Percentiles rank a stretch among this genome's conserved stretches.
Conservation (phyloP, 176 grass and related monocot species). For the Ananas comosus region DNA sequence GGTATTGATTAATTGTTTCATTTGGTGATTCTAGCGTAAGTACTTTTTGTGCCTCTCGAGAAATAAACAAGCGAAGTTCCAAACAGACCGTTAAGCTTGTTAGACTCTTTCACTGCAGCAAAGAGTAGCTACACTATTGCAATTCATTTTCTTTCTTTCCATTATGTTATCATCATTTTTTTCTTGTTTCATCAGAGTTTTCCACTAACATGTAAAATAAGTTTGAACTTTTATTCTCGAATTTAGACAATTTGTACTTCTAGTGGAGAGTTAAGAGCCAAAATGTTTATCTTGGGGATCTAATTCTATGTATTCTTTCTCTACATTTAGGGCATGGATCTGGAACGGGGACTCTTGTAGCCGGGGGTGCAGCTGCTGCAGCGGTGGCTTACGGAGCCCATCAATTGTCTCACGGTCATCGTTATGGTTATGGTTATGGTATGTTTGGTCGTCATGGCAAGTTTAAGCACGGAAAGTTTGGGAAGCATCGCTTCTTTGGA, state of each 20-base stretch:
- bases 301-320: not conserved
- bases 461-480: constrained; percentile 17
- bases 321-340: constrained; percentile 18
- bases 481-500: constrained; percentile 6
- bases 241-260: not conserved
- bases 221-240: not conserved
- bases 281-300: not conserved
- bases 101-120: not conserved
- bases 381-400: constrained; percentile 29
- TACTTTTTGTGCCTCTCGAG: no score
- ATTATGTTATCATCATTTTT: not conserved
- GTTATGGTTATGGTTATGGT: constrained; percentile 9
- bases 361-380: constrained; percentile 22
- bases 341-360: constrained; percentile 6
- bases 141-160: not conserved
- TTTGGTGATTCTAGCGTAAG: no score
- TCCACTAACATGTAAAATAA: not conserved
- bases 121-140: not conserved
- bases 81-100: no score
- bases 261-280: not conserved
- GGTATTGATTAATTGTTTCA: no score
- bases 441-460: constrained; percentile 19
- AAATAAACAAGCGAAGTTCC: no score
- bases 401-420: constrained; percentile 23
- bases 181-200: not conserved